Evolutionary conservation across 192 early-diverging fungal genomes (phyloP), one percentile per base, ranked within the genome.

Genomic region (Chytriomyces sp.): DNA sequence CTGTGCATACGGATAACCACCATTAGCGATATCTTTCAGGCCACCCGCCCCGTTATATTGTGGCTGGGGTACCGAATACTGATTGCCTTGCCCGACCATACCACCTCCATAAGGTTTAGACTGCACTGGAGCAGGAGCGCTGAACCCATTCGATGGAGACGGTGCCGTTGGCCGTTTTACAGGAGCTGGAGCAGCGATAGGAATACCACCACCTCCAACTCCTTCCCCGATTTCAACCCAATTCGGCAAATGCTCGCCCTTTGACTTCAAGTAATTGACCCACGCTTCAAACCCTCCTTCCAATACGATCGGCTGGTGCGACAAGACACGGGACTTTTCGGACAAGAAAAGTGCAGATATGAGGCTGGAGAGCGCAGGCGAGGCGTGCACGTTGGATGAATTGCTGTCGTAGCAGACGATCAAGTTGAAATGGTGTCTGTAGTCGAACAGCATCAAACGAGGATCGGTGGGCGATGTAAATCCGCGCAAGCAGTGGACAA

Each of bases 231-330:
- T 80, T 78, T 81, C 79, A 35, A 83, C 78, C 86, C 73, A 87
- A 11, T 75, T 72, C 44, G 83, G 81, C 11, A 62, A 10, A 43
- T 20, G 45, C 18, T 18, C 11, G 7, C 61, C 35, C 53, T 73
- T 73, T 47, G 20, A 23, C 6, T 86, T 87, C 46, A 90, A 72
- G 16, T 80, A 85, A 0, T 79, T 67, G 23, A 76, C 73, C 96
- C 96, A 97, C 3, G 87, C 92, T 46, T 89, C 82, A 82, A 94
- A 94, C 0, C 96, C 96, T 13, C 96, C 96, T 7, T 83, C 64
- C 8, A 97, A 77, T 35, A 97, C 77, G 61, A 93, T 83, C 1
- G 94, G 94, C 46, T 76, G 71, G 26, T 84, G 80, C 45, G 79
- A 75, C 46, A 91, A 83, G 8, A 75, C 71, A 57, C 87, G 88